A percentile compares a stretch with the other conserved stretches of the same genome.
Conservation (phyloP, 148 eudicot genomes). For the Rhododendron molle region DNA sequence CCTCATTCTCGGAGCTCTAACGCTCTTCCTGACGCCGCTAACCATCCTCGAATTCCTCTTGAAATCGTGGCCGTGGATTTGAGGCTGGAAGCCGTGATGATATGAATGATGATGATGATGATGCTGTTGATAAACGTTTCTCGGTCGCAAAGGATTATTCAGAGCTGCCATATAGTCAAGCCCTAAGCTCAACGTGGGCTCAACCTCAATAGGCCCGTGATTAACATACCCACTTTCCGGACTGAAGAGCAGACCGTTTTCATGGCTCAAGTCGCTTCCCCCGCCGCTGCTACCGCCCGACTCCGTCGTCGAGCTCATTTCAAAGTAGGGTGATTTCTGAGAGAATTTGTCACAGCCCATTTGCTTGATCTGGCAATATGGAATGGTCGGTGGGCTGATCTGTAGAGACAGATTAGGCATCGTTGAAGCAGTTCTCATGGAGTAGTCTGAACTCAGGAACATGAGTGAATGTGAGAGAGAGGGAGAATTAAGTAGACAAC, state of each 20-base stretch:
- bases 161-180: slow-evolving; percentile 19
- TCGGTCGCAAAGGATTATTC: background rate
- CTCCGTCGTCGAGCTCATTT: slow-evolving; percentile 28
- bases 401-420: slow-evolving; percentile 73
- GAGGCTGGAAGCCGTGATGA: slow-evolving; percentile 30
- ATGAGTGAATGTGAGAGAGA: slow-evolving; percentile 1
- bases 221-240: slow-evolving; percentile 6
- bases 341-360: slow-evolving; percentile 11
- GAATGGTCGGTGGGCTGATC: slow-evolving; percentile 54
- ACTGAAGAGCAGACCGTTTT: slow-evolving; percentile 16
- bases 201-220: background rate
- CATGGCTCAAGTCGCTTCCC: slow-evolving; percentile 53
- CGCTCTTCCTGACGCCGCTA: slow-evolving; percentile 45
- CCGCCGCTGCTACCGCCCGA: slow-evolving; percentile 41
- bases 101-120: background rate
- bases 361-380: slow-evolving; percentile 17
- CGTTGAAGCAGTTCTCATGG: slow-evolving; percentile 9
- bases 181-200: slow-evolving; percentile 45
- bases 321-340: slow-evolving; percentile 14
- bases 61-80: slow-evolving; percentile 43
- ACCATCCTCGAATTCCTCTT: slow-evolving; percentile 53
- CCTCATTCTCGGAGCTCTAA: slow-evolving; percentile 92
- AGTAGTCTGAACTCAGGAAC: slow-evolving; percentile 19
- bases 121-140: slow-evolving; percentile 13
- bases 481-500: background rate